phyloP scores from a whole-genome alignment of 345 rosid genomes.

The Gossypium thurberi region DNA sequence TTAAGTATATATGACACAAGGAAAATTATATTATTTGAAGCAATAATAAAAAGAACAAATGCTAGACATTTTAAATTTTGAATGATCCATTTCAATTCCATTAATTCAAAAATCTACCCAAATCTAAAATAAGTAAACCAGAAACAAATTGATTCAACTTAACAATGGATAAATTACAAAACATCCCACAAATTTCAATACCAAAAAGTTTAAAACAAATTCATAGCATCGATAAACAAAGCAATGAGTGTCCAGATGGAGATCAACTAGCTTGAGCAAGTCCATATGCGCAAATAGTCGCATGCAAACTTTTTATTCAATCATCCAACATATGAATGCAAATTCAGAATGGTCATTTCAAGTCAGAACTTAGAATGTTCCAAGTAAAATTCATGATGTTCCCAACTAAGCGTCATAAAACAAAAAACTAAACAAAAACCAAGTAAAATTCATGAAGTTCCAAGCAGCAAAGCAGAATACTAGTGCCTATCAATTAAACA shows the following conservation, averaged over 20 bases:
- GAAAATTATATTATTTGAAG: too few species aligned
- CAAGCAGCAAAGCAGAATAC: too few species aligned
- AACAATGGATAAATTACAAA: not conserved
- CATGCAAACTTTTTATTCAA: not conserved
- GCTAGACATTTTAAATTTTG: too few species aligned
- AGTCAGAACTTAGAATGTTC: not conserved
- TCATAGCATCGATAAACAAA: too few species aligned
- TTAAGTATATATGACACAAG: too few species aligned
- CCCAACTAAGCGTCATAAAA: not conserved
- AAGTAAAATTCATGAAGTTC: too few species aligned
- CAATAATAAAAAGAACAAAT: too few species aligned
- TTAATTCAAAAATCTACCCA: too few species aligned
- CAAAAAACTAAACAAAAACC: not conserved
- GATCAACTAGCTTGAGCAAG: not conserved
- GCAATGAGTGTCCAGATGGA: too few species aligned
- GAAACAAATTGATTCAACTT: not conserved
- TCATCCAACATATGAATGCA: not conserved
- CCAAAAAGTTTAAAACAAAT: not conserved
- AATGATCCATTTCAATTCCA: too few species aligned
- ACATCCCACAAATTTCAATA: not conserved
- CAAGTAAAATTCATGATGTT: not conserved
- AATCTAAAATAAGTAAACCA: too few species aligned
- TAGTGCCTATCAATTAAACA: too few species aligned
- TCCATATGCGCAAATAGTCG: not conserved
- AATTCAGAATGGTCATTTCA: not conserved